phyloP scores from a whole-genome alignment of 208 protist genomes.

The Paratrypanosoma confusum region DNA sequence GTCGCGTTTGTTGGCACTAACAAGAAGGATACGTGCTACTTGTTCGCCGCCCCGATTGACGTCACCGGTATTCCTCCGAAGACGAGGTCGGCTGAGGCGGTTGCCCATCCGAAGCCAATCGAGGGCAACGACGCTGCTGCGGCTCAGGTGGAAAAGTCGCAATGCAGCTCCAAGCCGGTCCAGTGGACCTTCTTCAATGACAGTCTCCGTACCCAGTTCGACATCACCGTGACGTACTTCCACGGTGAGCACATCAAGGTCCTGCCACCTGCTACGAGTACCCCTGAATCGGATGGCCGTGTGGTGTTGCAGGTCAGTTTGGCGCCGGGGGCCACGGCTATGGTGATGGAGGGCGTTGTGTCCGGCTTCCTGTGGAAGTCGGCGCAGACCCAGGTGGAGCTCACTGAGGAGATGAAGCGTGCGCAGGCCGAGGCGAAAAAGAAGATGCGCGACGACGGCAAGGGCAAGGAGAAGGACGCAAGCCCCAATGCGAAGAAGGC shows the following conservation, averaged over 20 bases:
- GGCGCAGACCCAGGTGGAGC: conserved; percentile 34
- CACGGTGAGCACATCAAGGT: conserved; percentile 11
- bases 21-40: conserved; percentile 11
- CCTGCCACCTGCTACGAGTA: conserved; percentile 5
- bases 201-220: conserved; percentile 19
- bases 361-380: conserved; percentile 43
- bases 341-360: conserved; percentile 59
- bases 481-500: conserved; percentile 42
- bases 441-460: conserved; percentile 10
- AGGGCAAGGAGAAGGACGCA: neutral
- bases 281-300: conserved; percentile 2
- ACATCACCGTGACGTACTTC: conserved; percentile 27
- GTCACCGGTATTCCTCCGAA: neutral
- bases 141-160: neutral
- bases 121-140: neutral
- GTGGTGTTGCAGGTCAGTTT: conserved; percentile 8
- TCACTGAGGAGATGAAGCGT: conserved; percentile 51
- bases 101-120: neutral
- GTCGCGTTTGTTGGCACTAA: conserved; percentile 9
- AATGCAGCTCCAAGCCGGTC: neutral
- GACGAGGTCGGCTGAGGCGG: neutral
- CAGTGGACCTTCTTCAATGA: conserved; percentile 34
- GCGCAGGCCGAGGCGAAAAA: too few relatives aligned
- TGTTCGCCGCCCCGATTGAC: conserved; percentile 9
- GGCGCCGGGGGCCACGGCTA: conserved; percentile 19